These are phyloP conservation scores for Pisolithus microcarpus DNA, from an alignment of 768 basidiomycete species.

Conservation along the genomic window DNA sequence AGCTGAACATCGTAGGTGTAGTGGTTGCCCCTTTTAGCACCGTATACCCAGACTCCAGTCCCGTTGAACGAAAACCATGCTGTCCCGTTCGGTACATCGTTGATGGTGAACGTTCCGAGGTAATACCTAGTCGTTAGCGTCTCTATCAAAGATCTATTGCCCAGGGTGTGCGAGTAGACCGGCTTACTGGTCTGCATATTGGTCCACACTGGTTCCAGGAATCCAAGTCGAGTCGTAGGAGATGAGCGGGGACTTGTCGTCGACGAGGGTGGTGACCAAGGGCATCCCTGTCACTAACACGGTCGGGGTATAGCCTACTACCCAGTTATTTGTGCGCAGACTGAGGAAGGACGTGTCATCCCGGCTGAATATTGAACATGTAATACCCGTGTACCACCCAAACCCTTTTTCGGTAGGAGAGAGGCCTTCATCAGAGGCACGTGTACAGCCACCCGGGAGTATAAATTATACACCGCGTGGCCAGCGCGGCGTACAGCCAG, in stretches of 20 bases:
- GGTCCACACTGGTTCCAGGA: slow-evolving; percentile 1
- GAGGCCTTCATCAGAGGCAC: too few relatives aligned
- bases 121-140: slow-evolving; percentile 26
- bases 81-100: slow-evolving; percentile 27
- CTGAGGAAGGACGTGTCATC: too few relatives aligned
- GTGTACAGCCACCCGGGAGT: too few relatives aligned
- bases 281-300: slow-evolving; percentile 11
- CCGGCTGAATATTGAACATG: too few relatives aligned
- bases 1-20: slow-evolving; percentile 38
- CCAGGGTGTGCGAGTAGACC: not conserved
- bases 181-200: slow-evolving; percentile 13
- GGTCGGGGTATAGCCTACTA: too few relatives aligned
- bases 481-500: too few relatives aligned
- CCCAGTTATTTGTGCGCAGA: too few relatives aligned
- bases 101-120: slow-evolving; percentile 34
- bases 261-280: slow-evolving; percentile 16
- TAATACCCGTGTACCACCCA: too few relatives aligned
- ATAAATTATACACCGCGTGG: too few relatives aligned
- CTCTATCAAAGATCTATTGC: not conserved
- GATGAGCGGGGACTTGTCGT: slow-evolving; percentile 28
- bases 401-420: too few relatives aligned
- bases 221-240: slow-evolving; percentile 19
- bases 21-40: slow-evolving; percentile 42
- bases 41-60: slow-evolving; percentile 42
- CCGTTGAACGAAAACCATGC: slow-evolving; percentile 43